These are phyloP conservation scores for Asterella californica DNA, from an alignment of 225 moss, liverwort and hornwort genomes.

Conservation along the genomic window DNA sequence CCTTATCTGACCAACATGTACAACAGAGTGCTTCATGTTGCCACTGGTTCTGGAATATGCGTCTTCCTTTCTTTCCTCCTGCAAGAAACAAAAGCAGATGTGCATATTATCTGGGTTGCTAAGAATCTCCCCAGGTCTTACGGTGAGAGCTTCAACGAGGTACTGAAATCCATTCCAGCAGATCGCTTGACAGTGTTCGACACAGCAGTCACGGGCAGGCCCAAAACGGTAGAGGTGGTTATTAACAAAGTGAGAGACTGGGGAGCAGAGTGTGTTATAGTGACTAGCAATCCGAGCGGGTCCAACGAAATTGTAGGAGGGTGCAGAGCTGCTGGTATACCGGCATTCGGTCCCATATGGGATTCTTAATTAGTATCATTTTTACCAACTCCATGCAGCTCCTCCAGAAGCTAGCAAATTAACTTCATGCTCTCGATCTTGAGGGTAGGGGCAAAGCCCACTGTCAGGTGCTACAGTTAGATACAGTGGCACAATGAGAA, in stretches of 20 bases:
- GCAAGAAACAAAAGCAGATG: slow-evolving; percentile 27
- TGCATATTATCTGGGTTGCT: slow-evolving; percentile 25
- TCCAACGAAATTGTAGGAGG: slow-evolving; percentile 33
- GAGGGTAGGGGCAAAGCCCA: too few species aligned
- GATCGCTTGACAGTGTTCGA: slow-evolving; percentile 28
- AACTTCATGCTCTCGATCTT: too few species aligned
- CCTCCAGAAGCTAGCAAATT: too few species aligned
- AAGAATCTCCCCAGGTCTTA: slow-evolving; percentile 7
- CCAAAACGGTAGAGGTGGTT: slow-evolving; percentile 31
- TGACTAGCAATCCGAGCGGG: slow-evolving; percentile 41
- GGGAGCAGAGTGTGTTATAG: slow-evolving; percentile 35
- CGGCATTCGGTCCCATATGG: slow-evolving; percentile 43
- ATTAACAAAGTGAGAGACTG: slow-evolving; percentile 29
- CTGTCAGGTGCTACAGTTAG: too few species aligned
- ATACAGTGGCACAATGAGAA: too few species aligned
- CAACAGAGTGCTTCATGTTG: slow-evolving; percentile 22
- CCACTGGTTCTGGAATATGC: too few species aligned
- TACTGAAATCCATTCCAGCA: neutral
- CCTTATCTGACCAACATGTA: slow-evolving; percentile 36
- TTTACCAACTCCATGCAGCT: too few species aligned
- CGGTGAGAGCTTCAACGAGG: neutral
- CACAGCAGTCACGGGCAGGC: slow-evolving; percentile 30
- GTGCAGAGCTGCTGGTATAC: slow-evolving; percentile 31
- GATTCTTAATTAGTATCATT: too few species aligned
- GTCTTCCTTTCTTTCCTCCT: slow-evolving; percentile 36